A percentile compares a stretch with the other conserved stretches of the same genome.
Conservation (phyloP, 108 stramenopile genomes). For the Cylindrotheca closterium region DNA sequence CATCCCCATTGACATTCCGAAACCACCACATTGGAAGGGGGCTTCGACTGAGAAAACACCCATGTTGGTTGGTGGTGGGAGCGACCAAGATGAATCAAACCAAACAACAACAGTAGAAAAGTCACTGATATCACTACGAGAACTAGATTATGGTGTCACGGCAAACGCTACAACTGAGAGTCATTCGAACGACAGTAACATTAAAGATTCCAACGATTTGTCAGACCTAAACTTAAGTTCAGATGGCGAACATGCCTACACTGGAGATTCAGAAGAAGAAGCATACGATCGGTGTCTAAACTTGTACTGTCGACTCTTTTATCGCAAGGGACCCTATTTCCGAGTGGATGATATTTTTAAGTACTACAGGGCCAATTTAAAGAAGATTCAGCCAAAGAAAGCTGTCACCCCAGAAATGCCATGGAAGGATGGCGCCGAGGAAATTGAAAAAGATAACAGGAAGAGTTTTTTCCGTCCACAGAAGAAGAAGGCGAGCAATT, state of each 20-base stretch:
- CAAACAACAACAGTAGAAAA: not conserved
- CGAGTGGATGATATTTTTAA: slow-evolving; percentile 69
- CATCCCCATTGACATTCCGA: not conserved
- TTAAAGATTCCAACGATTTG: not conserved
- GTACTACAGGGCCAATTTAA: slow-evolving; percentile 49
- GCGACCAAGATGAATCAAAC: not conserved
- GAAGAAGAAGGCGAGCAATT: not conserved
- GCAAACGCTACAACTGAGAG: not conserved
- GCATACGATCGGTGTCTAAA: slow-evolving; percentile 59
- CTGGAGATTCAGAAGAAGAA: slow-evolving; percentile 19
- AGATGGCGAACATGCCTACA: not conserved
- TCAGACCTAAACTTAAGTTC: not conserved
- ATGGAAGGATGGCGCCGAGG: not conserved
- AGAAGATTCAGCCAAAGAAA: not conserved
- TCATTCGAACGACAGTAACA: not conserved
- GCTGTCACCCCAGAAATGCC: not conserved
- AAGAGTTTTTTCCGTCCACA: slow-evolving; percentile 23
- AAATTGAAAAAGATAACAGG: not conserved
- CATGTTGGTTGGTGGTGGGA: too few relatives aligned
- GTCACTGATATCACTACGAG: not conserved
- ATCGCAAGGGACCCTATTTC: slow-evolving; percentile 81
- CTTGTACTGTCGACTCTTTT: slow-evolving; percentile 70
- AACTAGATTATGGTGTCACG: not conserved
- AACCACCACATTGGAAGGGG: too few relatives aligned
- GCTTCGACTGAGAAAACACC: too few relatives aligned